phyloP scores from a whole-genome alignment of 345 rosid genomes.

The Psidium friedrichsthalianum region DNA sequence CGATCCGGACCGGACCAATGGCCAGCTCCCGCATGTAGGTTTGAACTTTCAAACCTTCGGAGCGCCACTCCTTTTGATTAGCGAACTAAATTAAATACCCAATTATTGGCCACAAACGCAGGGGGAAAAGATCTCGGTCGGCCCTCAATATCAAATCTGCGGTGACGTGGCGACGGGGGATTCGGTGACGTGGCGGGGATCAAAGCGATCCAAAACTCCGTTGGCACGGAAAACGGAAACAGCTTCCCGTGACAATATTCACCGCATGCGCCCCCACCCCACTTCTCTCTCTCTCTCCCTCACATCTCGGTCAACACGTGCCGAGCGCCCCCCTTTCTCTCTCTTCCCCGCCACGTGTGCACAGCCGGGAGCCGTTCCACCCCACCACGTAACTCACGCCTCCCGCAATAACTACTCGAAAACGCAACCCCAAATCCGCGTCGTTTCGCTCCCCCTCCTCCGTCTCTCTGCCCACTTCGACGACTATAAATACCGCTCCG shows the following conservation, averaged over 20 bases:
- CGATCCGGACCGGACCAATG: background rate
- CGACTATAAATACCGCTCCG: background rate
- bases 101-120: background rate
- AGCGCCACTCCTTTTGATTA: background rate
- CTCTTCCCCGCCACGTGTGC: slow-evolving; percentile 1
- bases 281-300: background rate
- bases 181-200: slow-evolving; percentile 1
- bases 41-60: background rate
- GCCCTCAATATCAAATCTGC: background rate
- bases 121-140: background rate
- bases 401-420: background rate
- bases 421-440: background rate
- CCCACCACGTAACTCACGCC: background rate
- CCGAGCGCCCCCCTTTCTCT: background rate
- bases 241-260: background rate
- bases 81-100: background rate
- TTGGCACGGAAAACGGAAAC: background rate
- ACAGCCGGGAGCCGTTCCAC: background rate
- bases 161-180: background rate
- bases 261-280: background rate
- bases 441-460: background rate
- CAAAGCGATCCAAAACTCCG: background rate
- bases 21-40: background rate
- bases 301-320: background rate
- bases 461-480: background rate